Base-by-base conservation (phyloP, 768 basidiomycete species). In the Megacollybia marginata region DNA sequence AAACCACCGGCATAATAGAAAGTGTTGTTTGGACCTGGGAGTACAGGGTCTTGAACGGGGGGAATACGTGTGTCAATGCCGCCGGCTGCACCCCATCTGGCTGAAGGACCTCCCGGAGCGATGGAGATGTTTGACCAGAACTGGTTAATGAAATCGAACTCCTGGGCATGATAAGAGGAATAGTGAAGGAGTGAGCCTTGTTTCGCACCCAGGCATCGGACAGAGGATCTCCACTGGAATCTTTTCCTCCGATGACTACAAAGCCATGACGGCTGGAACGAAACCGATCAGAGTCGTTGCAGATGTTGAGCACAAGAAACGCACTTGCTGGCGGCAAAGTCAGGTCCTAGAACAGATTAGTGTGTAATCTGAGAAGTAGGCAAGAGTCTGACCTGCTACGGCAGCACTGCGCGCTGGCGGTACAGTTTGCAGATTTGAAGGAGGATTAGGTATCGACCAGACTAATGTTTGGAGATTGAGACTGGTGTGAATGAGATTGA, bases 321-420 rank as follows among this genome's bases (percentile, higher is more conserved):
- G 56, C 50, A 88, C 88, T 90, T 86, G 84, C 83, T 91, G 10
- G 87, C 85, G 42, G 87, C 88, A 54, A 76, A 78, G 68, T 91
- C 89, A 18, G 70, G 66, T 5, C 85, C 89, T 40, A 28, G 6
- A 28, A 3, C 6, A 3, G 23, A 28, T 28, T 28, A 28, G 23
- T 28, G 23, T 28, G 23, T 28, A 28, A 28, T 28, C 23, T 28
- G 23, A 28, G 23, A 28, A 28, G 23, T 28, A 28, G 6, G 6
- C 23, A 28, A 28, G 23, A 28, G 23, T 28, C 23, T 6, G 23
- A 28, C 23, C 23, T 28, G 76, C 68, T 36, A 88, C 58, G 28
- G 83, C 79, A 36, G 76, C 75, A 64, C 78, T 83, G 60, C 86
- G 74, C 28, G 84, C 73, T 12, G 84, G 69, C 8, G 88, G 88